Evolutionary conservation across 441 rosid genomes (phyloP).

Genomic region (Daphne laureola): DNA sequence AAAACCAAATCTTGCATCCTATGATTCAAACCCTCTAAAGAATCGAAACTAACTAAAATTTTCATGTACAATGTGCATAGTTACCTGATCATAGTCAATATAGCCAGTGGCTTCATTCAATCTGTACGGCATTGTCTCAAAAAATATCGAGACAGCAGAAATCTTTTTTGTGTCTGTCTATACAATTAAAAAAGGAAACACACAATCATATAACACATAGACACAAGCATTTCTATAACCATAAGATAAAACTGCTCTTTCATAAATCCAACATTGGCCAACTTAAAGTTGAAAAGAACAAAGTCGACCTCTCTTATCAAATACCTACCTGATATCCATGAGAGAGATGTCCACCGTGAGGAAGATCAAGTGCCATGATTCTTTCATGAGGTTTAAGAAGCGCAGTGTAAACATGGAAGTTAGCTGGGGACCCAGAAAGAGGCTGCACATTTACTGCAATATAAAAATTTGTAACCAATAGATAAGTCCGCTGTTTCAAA

Average conservation of each 20-base stretch:
- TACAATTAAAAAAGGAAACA: constrained; percentile 14
- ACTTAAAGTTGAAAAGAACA: neutral
- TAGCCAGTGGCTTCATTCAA: constrained; percentile 82
- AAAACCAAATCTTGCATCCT: too few species aligned
- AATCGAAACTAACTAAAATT: neutral
- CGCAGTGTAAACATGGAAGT: constrained; percentile 95
- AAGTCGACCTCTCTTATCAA: neutral
- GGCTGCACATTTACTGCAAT: constrained; percentile 91
- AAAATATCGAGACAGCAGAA: constrained; percentile 92
- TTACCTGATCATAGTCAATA: constrained; percentile 93
- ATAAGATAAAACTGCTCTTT: neutral
- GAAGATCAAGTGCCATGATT: constrained; percentile 99
- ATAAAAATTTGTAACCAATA: constrained; percentile 18
- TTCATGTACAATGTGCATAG: neutral
- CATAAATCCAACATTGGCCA: neutral
- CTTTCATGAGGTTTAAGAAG: constrained; percentile 91
- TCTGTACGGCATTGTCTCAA: constrained; percentile 95
- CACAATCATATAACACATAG: constrained; percentile 10
- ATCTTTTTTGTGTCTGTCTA: constrained; percentile 98
- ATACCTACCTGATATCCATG: constrained; percentile 91
- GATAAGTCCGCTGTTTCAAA: neutral
- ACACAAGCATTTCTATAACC: neutral
- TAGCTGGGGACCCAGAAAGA: constrained; percentile 93
- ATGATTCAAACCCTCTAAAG: neutral
- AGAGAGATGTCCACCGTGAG: constrained; percentile 99